Evolutionary conservation across 2,329 filamentous ascomycete species (phyloP), one percentile per base, ranked within the genome.

Genomic region (Apiospora marii): DNA sequence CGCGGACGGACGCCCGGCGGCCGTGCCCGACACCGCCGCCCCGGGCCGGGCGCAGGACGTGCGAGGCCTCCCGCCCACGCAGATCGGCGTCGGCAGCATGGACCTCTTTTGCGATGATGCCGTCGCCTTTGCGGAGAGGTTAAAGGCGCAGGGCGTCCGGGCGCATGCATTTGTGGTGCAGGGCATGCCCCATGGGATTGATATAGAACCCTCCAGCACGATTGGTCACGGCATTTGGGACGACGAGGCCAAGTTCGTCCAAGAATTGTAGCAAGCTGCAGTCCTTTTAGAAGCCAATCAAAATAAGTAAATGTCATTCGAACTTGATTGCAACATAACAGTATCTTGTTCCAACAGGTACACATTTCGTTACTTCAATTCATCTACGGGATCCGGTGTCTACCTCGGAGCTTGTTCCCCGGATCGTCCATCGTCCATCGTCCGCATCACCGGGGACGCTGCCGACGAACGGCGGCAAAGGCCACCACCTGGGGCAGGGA

Each of bases 71-170:
- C 75, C 75, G 30, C 69, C 72, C 19, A 68, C 75, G 6, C 70
- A 72, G 30, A 70, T 77, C 16, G 73, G 73, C 3, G 72, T 76
- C 8, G 73, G 75, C 1, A 48, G 67, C 13, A 43, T 75, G 22
- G 75, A 77, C 48, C 27, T 76, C 19, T 77, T 77, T 67, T 71
- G 69, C 16, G 73, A 74, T 16, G 75, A 74, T 68, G 51, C 69
- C 8, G 41, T 72, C 13, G 68, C 53, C 6, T 77, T 71, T 44
- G 73, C 75, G 16, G 68, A 24, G 16, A 70, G 73, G 48, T 30
- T 77, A 16, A 48, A 70, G 12, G 34, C 58, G 27, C 71, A 70
- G 6, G 71, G 72, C 16, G 73, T 77, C 2, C 46, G 41, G 24
- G 51, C 14, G 51, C 24, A 30, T 4, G 13, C 51, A 0, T 4